A percentile compares a stretch with the other conserved stretches of the same genome.
Conservation (phyloP, 192 early-diverging fungal genomes). For the Coemansia brasiliensis region DNA sequence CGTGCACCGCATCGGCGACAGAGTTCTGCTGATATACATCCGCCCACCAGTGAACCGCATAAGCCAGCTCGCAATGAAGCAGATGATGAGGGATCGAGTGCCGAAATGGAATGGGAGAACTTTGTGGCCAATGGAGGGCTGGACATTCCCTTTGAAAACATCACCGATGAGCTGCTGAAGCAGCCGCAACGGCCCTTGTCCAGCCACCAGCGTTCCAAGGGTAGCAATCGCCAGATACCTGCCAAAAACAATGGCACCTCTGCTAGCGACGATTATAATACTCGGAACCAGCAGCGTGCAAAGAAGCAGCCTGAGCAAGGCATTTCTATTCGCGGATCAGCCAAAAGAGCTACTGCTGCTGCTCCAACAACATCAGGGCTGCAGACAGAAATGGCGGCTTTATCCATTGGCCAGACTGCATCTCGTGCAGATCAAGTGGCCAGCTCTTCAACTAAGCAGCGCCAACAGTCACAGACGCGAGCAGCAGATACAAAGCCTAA, state of each 20-base stretch:
- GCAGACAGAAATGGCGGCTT: neutral
- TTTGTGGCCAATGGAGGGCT: conserved; percentile 55
- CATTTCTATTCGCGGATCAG: conserved; percentile 27
- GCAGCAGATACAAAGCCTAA: neutral
- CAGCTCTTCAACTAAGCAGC: neutral
- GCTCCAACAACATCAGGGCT: neutral
- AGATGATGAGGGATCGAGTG: conserved; percentile 21
- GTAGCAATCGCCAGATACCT: neutral
- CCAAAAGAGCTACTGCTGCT: conserved; percentile 8
- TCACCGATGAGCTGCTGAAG: conserved; percentile 48
- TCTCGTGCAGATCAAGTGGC: neutral
- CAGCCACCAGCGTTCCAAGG: neutral
- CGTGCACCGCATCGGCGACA: conserved; percentile 45
- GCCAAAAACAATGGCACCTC: neutral
- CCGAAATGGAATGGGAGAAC: conserved; percentile 51
- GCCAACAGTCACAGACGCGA: neutral
- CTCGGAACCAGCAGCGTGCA: neutral
- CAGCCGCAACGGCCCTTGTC: conserved; percentile 13
- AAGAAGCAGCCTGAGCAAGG: conserved; percentile 15
- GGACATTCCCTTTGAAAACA: conserved; percentile 48
- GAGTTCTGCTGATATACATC: conserved; percentile 29
- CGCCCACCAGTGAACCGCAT: neutral
- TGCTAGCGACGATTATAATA: neutral
- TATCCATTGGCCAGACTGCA: neutral
- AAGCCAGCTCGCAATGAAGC: conserved; percentile 7